phyloP scores from a whole-genome alignment of 2,329 filamentous ascomycete species.

The Ophiostoma triangulosporum region DNA sequence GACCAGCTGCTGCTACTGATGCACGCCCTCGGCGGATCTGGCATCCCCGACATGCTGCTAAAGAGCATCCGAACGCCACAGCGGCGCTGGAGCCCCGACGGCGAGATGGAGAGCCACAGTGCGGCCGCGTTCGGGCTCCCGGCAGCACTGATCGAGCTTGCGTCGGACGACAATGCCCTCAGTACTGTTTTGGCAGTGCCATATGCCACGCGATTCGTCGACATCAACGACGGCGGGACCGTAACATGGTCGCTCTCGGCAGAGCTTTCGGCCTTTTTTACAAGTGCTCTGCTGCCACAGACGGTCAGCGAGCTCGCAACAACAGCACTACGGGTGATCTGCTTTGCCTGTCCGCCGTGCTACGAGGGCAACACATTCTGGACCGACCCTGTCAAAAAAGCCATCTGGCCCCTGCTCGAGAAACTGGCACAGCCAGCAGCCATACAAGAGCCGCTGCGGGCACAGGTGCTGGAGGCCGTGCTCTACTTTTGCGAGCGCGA shows the following conservation, averaged over 20 bases:
- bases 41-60: conserved; percentile 16
- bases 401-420: conserved; percentile 18
- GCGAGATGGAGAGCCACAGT: conserved; percentile 17
- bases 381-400: conserved; percentile 12
- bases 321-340: conserved; percentile 16
- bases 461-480: conserved; percentile 17
- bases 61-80: conserved; percentile 14
- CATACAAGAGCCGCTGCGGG: conserved; percentile 12
- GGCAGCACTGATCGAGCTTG: background rate
- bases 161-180: background rate
- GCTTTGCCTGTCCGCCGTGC: conserved; percentile 20
- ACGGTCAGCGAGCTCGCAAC: conserved; percentile 13
- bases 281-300: background rate
- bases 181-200: background rate
- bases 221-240: background rate
- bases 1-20: conserved; percentile 19
- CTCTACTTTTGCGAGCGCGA: conserved; percentile 23
- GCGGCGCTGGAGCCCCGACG: conserved; percentile 15
- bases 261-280: background rate
- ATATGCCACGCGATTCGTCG: background rate
- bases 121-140: conserved; percentile 17
- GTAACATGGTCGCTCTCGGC: background rate
- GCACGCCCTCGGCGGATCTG: conserved; percentile 11
- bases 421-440: background rate
- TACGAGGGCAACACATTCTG: conserved; percentile 22